phyloP scores from a whole-genome alignment of 106 monocot species.

The Apostasia ramifera region DNA sequence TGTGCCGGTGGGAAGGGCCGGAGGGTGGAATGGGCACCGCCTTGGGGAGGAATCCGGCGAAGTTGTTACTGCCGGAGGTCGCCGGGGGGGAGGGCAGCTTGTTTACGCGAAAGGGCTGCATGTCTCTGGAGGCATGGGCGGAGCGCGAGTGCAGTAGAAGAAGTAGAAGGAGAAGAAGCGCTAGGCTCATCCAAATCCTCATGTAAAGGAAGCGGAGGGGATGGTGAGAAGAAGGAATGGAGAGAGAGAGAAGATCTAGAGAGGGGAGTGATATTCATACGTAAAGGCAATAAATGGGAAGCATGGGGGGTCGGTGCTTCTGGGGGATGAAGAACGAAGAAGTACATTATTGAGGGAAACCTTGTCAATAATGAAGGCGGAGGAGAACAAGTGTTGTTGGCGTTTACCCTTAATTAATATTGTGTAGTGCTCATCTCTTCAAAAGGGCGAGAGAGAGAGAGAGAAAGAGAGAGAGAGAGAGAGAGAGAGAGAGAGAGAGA shows the following conservation, averaged over 20 bases:
- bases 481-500: not conserved
- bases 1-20: constrained; percentile 1
- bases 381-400: no score
- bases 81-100: not conserved
- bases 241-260: no score
- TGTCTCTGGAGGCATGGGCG: not conserved
- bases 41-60: constrained; percentile 5
- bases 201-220: no score
- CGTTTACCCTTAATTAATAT: no score
- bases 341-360: no score
- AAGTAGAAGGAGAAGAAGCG: not conserved
- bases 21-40: constrained; percentile 4
- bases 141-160: not conserved
- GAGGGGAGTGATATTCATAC: no score
- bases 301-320: no score
- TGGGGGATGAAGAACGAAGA: no score
- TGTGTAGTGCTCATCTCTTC: no score
- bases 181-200: not conserved
- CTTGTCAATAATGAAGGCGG: no score
- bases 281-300: no score
- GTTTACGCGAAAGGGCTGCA: not conserved
- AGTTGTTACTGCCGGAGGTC: not conserved
- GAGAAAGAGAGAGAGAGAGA: not conserved
- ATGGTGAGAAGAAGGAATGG: not conserved
- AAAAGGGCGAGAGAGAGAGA: no score